Evolutionary conservation across 2,329 filamentous ascomycete species (phyloP).

Genomic region (Domatiomyces catenatus): DNA sequence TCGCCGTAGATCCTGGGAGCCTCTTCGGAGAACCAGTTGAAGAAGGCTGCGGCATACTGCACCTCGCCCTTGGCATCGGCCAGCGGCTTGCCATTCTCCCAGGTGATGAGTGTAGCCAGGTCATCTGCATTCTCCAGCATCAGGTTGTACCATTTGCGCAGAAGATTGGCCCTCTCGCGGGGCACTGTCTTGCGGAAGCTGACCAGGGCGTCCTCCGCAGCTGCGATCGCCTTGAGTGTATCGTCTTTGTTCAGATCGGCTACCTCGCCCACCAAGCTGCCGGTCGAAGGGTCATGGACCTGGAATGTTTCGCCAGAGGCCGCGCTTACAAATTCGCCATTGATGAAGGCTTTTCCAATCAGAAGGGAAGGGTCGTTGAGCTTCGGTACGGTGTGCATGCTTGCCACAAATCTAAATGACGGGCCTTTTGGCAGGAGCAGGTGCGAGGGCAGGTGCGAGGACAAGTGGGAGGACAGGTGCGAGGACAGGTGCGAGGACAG

Average conservation of each 20-base stretch:
- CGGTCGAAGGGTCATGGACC: constrained; percentile 72
- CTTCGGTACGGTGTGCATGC: constrained; percentile 22
- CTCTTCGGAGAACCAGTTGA: constrained; percentile 50
- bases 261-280: constrained; percentile 62
- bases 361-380: constrained; percentile 68
- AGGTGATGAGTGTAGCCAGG: constrained; percentile 48
- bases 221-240: constrained; percentile 64
- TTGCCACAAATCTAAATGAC: constrained; percentile 11
- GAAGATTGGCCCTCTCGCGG: constrained; percentile 44
- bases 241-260: constrained; percentile 69
- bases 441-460: not conserved
- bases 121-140: constrained; percentile 53
- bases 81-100: constrained; percentile 55
- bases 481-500: not conserved
- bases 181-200: constrained; percentile 46
- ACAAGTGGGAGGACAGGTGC: not conserved
- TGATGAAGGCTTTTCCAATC: constrained; percentile 72
- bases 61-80: constrained; percentile 45
- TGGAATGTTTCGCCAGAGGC: constrained; percentile 84
- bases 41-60: constrained; percentile 43
- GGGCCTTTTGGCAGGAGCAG: not conserved
- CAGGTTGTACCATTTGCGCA: constrained; percentile 53
- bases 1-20: constrained; percentile 44
- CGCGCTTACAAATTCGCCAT: constrained; percentile 81
- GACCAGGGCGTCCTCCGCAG: constrained; percentile 58